phyloP scores from a whole-genome alignment of 2,329 filamentous ascomycete species.

The Fusarium falciforme region DNA sequence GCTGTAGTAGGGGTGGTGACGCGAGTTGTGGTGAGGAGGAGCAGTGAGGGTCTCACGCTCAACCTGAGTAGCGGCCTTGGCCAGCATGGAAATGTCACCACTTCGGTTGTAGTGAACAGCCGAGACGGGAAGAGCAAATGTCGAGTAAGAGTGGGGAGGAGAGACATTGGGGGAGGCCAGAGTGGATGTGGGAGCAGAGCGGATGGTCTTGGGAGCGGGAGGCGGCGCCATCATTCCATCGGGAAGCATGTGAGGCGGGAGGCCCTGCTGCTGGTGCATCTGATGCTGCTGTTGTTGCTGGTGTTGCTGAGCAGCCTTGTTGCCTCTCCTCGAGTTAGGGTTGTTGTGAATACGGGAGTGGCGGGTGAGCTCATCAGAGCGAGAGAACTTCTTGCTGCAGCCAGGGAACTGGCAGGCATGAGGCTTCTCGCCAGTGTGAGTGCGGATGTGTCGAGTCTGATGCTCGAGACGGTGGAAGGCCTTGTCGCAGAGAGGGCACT shows the following conservation, averaged over 20 bases:
- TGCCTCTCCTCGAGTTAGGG: constrained; percentile 92
- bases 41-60: constrained; percentile 66
- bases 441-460: constrained; percentile 90
- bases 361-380: constrained; percentile 94
- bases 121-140: constrained; percentile 66
- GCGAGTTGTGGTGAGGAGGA: constrained; percentile 55
- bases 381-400: constrained; percentile 96
- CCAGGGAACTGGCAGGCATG: constrained; percentile 95
- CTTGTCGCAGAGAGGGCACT: constrained; percentile 98
- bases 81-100: constrained; percentile 69
- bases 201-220: constrained; percentile 79
- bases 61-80: constrained; percentile 70
- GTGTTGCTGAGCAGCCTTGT: constrained; percentile 73
- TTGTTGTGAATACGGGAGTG: constrained; percentile 99
- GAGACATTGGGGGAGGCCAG: constrained; percentile 95
- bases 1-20: constrained; percentile 66
- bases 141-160: constrained; percentile 89
- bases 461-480: constrained; percentile 98
- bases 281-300: constrained; percentile 50
- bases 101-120: constrained; percentile 63
- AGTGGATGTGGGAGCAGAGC: constrained; percentile 88
- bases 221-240: constrained; percentile 83
- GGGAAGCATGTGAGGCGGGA: constrained; percentile 59
- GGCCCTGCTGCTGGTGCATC: constrained; percentile 53
- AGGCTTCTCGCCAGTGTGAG: constrained; percentile 97